Evolutionary conservation across 371 early-diverging fungal species (phyloP).

Genomic region (Dinochytrium kinnereticum): DNA sequence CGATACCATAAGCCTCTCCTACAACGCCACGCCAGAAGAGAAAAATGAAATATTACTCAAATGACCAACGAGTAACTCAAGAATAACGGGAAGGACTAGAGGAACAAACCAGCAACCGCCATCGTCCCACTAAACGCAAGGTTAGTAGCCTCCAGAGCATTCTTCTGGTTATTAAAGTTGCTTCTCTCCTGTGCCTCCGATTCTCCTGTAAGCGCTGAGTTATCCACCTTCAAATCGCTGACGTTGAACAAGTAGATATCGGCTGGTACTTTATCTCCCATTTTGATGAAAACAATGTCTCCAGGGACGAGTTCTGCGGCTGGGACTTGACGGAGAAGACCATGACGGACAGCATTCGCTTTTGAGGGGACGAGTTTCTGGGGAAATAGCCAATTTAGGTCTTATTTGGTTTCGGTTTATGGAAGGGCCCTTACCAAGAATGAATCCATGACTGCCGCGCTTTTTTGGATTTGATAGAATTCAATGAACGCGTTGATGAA

Average conservation of each 20-base stretch:
- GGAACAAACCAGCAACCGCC: constrained; percentile 76
- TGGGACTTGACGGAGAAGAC: constrained; percentile 62
- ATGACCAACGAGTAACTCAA: too few species aligned
- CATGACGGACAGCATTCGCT: constrained; percentile 78
- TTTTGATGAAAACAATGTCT: constrained; percentile 83
- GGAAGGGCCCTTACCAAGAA: too few species aligned
- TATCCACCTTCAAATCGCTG: constrained; percentile 92
- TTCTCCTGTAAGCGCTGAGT: constrained; percentile 96
- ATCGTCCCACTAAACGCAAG: constrained; percentile 88
- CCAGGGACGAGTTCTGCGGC: constrained; percentile 82
- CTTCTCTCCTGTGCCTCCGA: constrained; percentile 88
- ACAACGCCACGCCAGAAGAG: background rate
- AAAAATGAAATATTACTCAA: too few species aligned
- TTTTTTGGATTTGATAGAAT: constrained; percentile 75
- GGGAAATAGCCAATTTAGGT: too few species aligned
- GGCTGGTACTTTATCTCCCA: constrained; percentile 95
- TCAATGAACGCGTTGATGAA: constrained; percentile 91
- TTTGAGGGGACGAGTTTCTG: constrained; percentile 83
- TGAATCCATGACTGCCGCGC: too few species aligned
- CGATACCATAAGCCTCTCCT: constrained; percentile 87
- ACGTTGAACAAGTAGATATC: constrained; percentile 77
- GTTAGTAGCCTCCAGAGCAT: constrained; percentile 90
- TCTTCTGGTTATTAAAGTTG: constrained; percentile 53
- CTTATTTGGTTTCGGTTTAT: too few species aligned
- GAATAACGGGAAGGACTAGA: constrained; percentile 46